A percentile compares a stretch with the other conserved stretches of the same genome.
phyloP scores from a whole-genome alignment of 2,329 filamentous ascomycete species.

The Fusarium devonianum region DNA sequence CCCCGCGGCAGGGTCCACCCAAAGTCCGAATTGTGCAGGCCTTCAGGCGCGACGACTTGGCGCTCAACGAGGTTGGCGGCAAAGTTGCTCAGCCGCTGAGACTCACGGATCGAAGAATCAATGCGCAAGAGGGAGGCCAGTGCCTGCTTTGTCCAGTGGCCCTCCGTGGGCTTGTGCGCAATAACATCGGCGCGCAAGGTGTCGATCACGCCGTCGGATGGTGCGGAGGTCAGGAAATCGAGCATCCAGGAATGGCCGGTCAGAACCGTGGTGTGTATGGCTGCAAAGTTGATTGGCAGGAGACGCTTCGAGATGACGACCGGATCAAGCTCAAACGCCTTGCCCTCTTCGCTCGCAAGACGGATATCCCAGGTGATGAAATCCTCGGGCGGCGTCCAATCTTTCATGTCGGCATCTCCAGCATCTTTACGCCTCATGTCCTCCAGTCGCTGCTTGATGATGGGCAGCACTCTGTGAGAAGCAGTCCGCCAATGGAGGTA shows the following conservation, averaged over 20 bases:
- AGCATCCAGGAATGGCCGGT: conserved; percentile 57
- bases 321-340: conserved; percentile 53
- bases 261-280: conserved; percentile 64
- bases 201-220: conserved; percentile 46
- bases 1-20: conserved; percentile 51
- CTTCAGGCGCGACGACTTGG: conserved; percentile 54
- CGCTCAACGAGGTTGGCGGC: conserved; percentile 55
- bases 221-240: conserved; percentile 54
- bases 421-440: conserved; percentile 53
- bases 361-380: conserved; percentile 65
- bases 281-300: conserved; percentile 64
- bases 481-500: conserved; percentile 56
- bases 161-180: conserved; percentile 37
- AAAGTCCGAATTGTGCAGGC: conserved; percentile 49
- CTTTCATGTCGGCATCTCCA: conserved; percentile 50
- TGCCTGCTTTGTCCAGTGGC: conserved; percentile 55
- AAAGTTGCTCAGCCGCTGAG: conserved; percentile 58
- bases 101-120: conserved; percentile 62
- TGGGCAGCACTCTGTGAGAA: conserved; percentile 52
- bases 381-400: conserved; percentile 59
- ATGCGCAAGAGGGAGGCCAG: conserved; percentile 53
- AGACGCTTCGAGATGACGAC: conserved; percentile 58
- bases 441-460: conserved; percentile 58
- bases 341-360: conserved; percentile 55
- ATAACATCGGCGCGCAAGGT: conserved; percentile 53